These are phyloP conservation scores for Parastagonospora nodorum DNA, from an alignment of 2,329 filamentous ascomycete species.

Conservation along the genomic window DNA sequence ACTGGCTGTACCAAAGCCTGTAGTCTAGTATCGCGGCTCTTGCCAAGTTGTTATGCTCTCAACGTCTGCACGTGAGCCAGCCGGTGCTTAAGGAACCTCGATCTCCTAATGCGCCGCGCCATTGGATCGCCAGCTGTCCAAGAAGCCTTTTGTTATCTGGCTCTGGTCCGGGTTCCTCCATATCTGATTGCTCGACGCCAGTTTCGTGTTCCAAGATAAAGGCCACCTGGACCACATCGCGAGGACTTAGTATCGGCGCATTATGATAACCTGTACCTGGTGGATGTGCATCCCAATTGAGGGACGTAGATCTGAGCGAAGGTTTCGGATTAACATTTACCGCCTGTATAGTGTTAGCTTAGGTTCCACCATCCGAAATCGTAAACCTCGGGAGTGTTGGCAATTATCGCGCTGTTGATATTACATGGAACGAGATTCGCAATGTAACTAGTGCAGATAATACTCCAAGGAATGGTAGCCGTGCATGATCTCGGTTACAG, in stretches of 20 bases:
- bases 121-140: slow-evolving; percentile 83
- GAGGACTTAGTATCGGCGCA: slow-evolving; percentile 60
- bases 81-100: slow-evolving; percentile 86
- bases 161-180: slow-evolving; percentile 36
- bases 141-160: slow-evolving; percentile 63
- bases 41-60: slow-evolving; percentile 14
- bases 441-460: slow-evolving; percentile 11
- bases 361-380: neutral
- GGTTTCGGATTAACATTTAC: slow-evolving; percentile 56
- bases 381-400: slow-evolving; percentile 12
- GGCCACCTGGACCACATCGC: slow-evolving; percentile 68
- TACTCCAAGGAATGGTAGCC: slow-evolving; percentile 4
- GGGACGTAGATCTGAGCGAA: slow-evolving; percentile 58
- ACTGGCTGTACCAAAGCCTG: neutral
- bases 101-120: slow-evolving; percentile 89
- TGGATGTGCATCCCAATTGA: slow-evolving; percentile 60
- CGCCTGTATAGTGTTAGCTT: slow-evolving; percentile 24
- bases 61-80: slow-evolving; percentile 61
- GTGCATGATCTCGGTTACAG: slow-evolving; percentile 9
- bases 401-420: slow-evolving; percentile 9
- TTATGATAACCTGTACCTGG: slow-evolving; percentile 36
- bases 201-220: slow-evolving; percentile 64
- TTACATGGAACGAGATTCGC: slow-evolving; percentile 14
- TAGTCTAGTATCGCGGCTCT: neutral
- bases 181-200: slow-evolving; percentile 50